These are phyloP conservation scores for Platismatia glauca DNA, from an alignment of 495 filamentous ascomycete genomes.

Conservation along the genomic window DNA sequence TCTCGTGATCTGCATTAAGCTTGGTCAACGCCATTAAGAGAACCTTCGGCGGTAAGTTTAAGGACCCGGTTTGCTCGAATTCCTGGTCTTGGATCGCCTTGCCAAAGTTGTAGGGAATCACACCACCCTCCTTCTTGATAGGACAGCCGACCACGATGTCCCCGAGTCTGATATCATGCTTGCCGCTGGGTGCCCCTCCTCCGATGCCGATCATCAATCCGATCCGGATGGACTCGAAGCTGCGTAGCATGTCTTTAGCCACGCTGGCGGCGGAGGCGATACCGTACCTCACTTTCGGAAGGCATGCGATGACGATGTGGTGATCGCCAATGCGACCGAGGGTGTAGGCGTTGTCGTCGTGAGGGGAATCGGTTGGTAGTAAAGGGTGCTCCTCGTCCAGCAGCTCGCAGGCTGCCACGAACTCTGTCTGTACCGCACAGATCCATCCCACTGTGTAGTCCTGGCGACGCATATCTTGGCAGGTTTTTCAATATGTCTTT, in stretches of 20 bases:
- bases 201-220: slow-evolving; percentile 43
- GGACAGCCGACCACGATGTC: slow-evolving; percentile 35
- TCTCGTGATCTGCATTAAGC: slow-evolving; percentile 25
- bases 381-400: slow-evolving; percentile 39
- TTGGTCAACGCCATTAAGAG: slow-evolving; percentile 27
- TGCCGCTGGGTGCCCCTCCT: slow-evolving; percentile 30
- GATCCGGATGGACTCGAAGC: slow-evolving; percentile 35
- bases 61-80: slow-evolving; percentile 11
- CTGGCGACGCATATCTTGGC: neutral
- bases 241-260: slow-evolving; percentile 30
- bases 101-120: neutral
- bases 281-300: slow-evolving; percentile 36
- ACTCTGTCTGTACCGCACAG: slow-evolving; percentile 37
- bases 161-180: slow-evolving; percentile 20
- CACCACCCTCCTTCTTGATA: slow-evolving; percentile 9
- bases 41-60: slow-evolving; percentile 27
- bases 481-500: neutral
- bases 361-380: slow-evolving; percentile 21
- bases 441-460: slow-evolving; percentile 45
- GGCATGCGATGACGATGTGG: slow-evolving; percentile 34
- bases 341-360: slow-evolving; percentile 32
- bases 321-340: slow-evolving; percentile 31
- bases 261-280: slow-evolving; percentile 30
- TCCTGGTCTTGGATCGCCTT: neutral
- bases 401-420: slow-evolving; percentile 36